Conservation (phyloP, 2,329 filamentous ascomycete genomes). For the Cercospora zeae-maydis region DNA sequence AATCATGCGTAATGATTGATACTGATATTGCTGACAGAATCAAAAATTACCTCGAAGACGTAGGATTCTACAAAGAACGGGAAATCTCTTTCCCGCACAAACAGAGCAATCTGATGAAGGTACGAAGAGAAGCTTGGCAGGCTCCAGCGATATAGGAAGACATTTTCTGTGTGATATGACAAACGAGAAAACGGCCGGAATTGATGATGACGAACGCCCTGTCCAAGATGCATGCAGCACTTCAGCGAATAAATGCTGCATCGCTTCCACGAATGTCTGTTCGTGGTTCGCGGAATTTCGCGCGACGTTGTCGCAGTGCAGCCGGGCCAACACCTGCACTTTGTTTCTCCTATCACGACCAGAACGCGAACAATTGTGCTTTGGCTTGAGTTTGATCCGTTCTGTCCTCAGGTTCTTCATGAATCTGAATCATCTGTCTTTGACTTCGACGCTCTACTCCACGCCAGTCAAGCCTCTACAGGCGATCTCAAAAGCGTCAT, state of each 20-base stretch:
- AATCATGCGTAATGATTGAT: not conserved
- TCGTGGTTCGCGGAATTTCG: too few species aligned
- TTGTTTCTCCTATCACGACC: too few species aligned
- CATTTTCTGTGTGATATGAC: not conserved
- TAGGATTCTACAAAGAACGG: conserved; percentile 80
- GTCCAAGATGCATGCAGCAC: not conserved
- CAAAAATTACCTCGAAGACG: conserved; percentile 64
- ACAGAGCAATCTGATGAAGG: conserved; percentile 79
- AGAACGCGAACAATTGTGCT: too few species aligned
- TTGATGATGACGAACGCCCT: not conserved
- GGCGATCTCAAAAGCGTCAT: too few species aligned
- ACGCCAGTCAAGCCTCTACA: too few species aligned
- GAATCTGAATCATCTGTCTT: too few species aligned
- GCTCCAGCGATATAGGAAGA: conserved; percentile 49
- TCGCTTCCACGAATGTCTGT: too few species aligned
- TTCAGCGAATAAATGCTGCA: not conserved
- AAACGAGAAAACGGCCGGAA: not conserved
- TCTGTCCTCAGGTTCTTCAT: too few species aligned
- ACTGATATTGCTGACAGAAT: conserved; percentile 50
- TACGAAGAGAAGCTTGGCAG: conserved; percentile 76
- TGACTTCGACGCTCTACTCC: too few species aligned
- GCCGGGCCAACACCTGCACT: too few species aligned
- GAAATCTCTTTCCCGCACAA: conserved; percentile 90
- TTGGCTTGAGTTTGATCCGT: too few species aligned
- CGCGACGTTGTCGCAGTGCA: too few species aligned